phyloP scores from a whole-genome alignment of 441 rosid genomes.

The Eruca vesicaria region DNA sequence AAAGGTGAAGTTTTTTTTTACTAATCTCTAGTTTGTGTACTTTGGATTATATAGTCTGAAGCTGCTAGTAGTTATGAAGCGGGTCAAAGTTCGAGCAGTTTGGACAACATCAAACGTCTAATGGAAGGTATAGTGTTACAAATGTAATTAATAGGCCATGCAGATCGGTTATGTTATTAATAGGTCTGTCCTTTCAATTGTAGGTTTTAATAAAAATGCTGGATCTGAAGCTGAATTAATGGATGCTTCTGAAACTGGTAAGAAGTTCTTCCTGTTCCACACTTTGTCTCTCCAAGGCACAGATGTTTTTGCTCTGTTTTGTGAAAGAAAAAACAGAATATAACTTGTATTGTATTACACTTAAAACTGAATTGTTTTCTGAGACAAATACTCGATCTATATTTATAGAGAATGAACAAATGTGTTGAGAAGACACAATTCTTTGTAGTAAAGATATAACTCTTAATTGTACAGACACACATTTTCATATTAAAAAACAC shows the following conservation, averaged over 20 bases:
- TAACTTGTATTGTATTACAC: no score
- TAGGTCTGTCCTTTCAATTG: neutral
- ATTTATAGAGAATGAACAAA: no score
- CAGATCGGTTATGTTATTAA: neutral
- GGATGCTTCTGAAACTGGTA: neutral
- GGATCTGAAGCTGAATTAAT: neutral
- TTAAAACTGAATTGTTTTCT: no score
- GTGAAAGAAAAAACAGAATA: no score
- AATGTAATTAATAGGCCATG: neutral
- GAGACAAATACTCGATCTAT: no score
- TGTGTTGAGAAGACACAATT: no score
- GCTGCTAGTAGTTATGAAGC: neutral
- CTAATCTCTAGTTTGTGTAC: neutral
- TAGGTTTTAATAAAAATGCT: neutral
- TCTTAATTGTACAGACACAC: no score
- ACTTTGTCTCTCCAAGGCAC: neutral
- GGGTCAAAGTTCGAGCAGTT: neutral
- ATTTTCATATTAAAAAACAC: no score
- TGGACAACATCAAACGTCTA: neutral
- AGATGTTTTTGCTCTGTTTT: neutral
- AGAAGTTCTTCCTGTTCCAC: neutral
- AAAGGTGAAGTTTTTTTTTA: neutral
- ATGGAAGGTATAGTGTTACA: constrained; percentile 1
- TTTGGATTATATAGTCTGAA: constrained; percentile 14
- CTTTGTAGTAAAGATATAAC: no score